phyloP scores from a whole-genome alignment of 2,329 filamentous ascomycete species.

The Annulohypoxylon truncatum region DNA sequence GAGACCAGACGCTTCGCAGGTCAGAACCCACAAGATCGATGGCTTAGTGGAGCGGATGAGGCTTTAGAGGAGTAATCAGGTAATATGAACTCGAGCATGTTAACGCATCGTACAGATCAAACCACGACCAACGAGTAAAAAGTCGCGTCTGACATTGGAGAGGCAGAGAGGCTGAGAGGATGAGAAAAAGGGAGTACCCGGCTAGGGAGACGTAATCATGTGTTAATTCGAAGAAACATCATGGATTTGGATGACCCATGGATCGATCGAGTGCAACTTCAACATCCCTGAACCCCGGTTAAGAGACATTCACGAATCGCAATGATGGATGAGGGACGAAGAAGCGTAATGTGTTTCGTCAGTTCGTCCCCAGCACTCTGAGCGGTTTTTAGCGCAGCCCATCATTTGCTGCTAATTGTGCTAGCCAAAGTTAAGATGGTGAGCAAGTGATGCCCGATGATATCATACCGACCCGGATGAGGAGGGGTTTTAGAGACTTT shows the following conservation, averaged over 20 bases:
- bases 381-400: constrained; percentile 26
- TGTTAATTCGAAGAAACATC: background rate
- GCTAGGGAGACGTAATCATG: constrained; percentile 31
- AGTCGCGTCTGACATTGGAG: background rate
- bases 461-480: constrained; percentile 35
- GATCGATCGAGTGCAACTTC: constrained; percentile 36
- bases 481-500: constrained; percentile 31
- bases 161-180: background rate
- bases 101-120: background rate
- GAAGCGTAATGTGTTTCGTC: constrained; percentile 5
- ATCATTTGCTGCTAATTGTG: constrained; percentile 19
- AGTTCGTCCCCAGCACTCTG: constrained; percentile 15
- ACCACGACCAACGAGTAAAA: background rate
- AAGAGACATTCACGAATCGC: background rate
- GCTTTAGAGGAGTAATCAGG: background rate
- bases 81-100: background rate
- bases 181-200: background rate
- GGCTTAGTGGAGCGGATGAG: background rate
- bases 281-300: constrained; percentile 22
- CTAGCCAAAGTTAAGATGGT: constrained; percentile 18
- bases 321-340: constrained; percentile 29
- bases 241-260: constrained; percentile 27
- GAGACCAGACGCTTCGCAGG: background rate
- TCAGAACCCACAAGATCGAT: constrained; percentile 10
- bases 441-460: constrained; percentile 28